These are phyloP conservation scores for Calonectria pteridis DNA, from an alignment of 2,329 filamentous ascomycete species.

Conservation along the genomic window DNA sequence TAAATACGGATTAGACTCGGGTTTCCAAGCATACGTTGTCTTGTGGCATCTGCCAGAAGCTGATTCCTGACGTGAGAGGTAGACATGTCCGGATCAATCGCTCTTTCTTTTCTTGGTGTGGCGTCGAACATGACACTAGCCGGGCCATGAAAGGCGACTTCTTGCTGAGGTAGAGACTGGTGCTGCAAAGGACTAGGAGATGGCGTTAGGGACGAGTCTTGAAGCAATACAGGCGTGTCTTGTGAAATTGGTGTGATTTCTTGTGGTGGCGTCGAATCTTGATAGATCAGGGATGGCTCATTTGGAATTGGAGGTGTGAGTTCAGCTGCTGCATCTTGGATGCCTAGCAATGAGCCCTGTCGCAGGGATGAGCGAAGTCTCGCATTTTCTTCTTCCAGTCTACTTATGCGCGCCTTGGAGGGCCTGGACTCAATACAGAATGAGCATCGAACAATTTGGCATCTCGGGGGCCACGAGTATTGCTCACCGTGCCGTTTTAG, in stretches of 20 bases:
- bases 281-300: background rate
- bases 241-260: background rate
- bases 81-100: background rate
- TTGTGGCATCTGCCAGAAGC: slow-evolving; percentile 32
- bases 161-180: slow-evolving; percentile 7
- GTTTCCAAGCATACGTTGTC: slow-evolving; percentile 40
- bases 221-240: background rate
- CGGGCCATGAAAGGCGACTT: slow-evolving; percentile 40
- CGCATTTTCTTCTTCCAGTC: slow-evolving; percentile 54
- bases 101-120: background rate
- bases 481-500: slow-evolving; percentile 24
- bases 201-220: background rate
- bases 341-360: background rate
- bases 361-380: slow-evolving; percentile 47
- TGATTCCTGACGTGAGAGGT: slow-evolving; percentile 14
- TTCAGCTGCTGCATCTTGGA: background rate
- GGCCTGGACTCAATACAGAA: slow-evolving; percentile 9
- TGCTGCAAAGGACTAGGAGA: background rate
- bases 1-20: background rate
- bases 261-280: background rate
- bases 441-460: background rate
- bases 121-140: slow-evolving; percentile 35
- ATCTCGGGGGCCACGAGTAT: background rate
- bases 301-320: background rate
- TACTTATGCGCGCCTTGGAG: slow-evolving; percentile 47